Evolutionary conservation across 225 moss, liverwort and hornwort species (phyloP).

Genomic region (Bryoerythrophyllum caledonicum): DNA sequence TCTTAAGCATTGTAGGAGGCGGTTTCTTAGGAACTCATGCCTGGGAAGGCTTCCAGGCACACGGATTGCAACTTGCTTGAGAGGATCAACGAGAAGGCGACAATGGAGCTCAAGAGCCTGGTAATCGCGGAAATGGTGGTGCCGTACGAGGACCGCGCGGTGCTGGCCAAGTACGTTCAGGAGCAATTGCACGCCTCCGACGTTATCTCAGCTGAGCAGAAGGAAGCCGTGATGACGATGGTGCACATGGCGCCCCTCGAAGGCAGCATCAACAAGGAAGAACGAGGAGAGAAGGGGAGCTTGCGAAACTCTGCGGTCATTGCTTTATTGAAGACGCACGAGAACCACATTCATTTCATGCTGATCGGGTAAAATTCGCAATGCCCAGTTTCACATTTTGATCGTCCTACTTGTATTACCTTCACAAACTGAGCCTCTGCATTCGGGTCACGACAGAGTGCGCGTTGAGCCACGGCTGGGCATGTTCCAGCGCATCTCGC

Average conservation of each 20-base stretch:
- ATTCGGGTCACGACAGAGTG: conserved; percentile 34
- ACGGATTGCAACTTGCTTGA: conserved; percentile 63
- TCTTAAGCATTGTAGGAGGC: accelerated
- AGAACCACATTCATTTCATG: conserved; percentile 76
- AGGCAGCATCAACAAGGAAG: conserved; percentile 66
- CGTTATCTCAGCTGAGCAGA: conserved; percentile 53
- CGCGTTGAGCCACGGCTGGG: conserved; percentile 74
- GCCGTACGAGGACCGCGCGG: conserved; percentile 51
- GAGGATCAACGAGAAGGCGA: conserved; percentile 63
- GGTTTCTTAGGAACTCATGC: background rate
- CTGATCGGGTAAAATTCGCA: conserved; percentile 70
- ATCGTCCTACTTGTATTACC: too few species aligned
- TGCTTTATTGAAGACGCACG: conserved; percentile 60
- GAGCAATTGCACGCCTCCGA: conserved; percentile 71
- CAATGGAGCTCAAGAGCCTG: conserved; percentile 72
- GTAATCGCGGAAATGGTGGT: conserved; percentile 82
- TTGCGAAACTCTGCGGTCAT: conserved; percentile 64
- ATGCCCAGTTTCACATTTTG: too few species aligned
- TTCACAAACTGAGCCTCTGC: background rate
- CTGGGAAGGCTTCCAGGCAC: conserved; percentile 38
- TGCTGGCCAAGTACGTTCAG: conserved; percentile 56
- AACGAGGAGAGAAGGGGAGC: conserved; percentile 64
- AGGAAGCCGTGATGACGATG: conserved; percentile 64
- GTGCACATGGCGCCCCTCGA: conserved; percentile 71
- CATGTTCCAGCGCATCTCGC: conserved; percentile 57